Percentiles rank a stretch among this genome's conserved stretches.
Conservation (phyloP, 169 alveolate species). For the Plasmodium coatneyi region DNA sequence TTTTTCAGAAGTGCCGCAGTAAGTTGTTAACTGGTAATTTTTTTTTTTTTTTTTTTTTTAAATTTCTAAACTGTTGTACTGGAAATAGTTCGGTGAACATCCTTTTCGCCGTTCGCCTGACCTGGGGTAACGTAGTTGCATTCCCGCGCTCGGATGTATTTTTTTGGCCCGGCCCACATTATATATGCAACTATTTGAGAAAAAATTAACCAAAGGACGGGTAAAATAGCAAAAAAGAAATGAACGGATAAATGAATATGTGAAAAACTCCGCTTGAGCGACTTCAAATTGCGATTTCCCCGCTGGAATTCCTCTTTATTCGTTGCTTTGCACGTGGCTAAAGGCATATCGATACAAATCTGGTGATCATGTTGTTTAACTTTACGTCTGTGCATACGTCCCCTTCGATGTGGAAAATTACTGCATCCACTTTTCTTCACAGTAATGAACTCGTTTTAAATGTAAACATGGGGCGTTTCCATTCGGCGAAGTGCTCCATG, state of each 20-base stretch:
- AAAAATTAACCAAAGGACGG: background rate
- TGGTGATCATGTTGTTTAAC: background rate
- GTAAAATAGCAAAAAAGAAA: background rate
- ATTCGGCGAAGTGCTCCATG: background rate
- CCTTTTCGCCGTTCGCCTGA: background rate
- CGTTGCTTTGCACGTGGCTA: background rate
- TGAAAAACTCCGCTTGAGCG: background rate
- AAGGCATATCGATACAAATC: background rate
- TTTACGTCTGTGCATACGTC: background rate
- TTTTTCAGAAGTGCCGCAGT: background rate
- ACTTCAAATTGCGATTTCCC: background rate
- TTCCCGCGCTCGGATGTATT: background rate
- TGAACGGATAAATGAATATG: background rate
- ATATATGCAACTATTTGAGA: background rate
- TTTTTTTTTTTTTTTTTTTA: background rate
- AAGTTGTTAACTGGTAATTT: background rate
- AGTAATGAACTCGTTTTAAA: background rate
- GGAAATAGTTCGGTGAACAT: background rate
- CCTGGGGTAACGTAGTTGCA: background rate
- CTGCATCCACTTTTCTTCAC: background rate
- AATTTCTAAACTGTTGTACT: background rate
- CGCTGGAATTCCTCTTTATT: background rate
- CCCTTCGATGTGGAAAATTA: background rate
- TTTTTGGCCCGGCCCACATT: background rate
- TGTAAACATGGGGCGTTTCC: background rate